Evolutionary conservation across 148 eudicot genomes (phyloP), one percentile per base, ranked within the genome.

Genomic region (Agrostemma githago): DNA sequence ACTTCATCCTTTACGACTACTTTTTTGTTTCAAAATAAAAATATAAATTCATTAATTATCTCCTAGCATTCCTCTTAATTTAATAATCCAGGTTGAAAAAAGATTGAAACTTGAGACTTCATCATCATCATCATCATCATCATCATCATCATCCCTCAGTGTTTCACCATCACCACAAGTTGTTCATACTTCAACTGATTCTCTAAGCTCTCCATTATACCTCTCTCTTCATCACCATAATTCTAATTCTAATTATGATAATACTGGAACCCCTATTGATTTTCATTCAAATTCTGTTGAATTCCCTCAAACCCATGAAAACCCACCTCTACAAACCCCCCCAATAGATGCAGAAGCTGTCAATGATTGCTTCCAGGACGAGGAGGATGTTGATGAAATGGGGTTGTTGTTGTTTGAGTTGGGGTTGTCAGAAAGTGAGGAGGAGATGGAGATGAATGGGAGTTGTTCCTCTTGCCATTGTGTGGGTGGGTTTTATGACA

Each of bases 81-180:
- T 62, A 19, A 66, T 65, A 44, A 19, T 73, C 54, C 85, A 87
- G 82, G 89, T 90, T 38, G 96, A 92, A 78, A 92, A 87, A 85
- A 89, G 98, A 56, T 72, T 92, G 78, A 90, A 89, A 79, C 81
- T 87, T 61, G 98, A 90, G 20, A 78, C 62, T 68, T 74, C 80
- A 4, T 34, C 84, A 26, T 56, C 19, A 20, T 43, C 77, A 8
- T 72, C 79, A 8, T 26, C 34, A n/a, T 74, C 80, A 4, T 34
- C 84, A 26, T 56, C 19, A 20, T 43, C 77, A 8, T 72, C 79
- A 8, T 26, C 34, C 81, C 82, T 4, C 79, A 71, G 34, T 26
- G 34, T 26, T 26, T 26, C 34, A 62, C 80, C 53, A 68, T 70
- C 78, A 9, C 57, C 70, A 34, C 61, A 76, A 73, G 68, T 37